Percentiles rank a stretch among this genome's conserved stretches.
Conservation (phyloP, 352 stramenopile genomes). For the Peronospora tabacina region DNA sequence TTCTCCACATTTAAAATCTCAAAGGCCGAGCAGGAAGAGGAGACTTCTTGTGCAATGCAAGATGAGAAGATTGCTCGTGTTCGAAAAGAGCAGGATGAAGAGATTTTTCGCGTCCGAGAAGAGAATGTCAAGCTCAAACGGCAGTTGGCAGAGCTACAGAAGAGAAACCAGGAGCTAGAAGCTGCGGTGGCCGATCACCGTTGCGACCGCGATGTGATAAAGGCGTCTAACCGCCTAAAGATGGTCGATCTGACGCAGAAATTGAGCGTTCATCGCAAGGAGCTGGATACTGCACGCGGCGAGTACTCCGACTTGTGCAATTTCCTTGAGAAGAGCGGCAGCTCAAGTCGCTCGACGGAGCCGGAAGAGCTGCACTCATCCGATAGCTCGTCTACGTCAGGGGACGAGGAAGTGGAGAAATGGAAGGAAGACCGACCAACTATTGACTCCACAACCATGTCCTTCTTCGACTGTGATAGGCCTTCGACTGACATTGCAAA, state of each 20-base stretch:
- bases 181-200: slow-evolving; percentile 47
- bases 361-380: slow-evolving; percentile 39
- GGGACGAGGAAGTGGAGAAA: slow-evolving; percentile 24
- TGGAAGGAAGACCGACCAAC: slow-evolving; percentile 32
- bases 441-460: slow-evolving; percentile 19
- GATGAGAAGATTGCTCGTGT: slow-evolving; percentile 15
- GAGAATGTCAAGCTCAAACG: slow-evolving; percentile 51
- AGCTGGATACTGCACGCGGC: slow-evolving; percentile 31
- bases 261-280: slow-evolving; percentile 39
- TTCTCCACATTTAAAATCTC: slow-evolving; percentile 52
- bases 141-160: slow-evolving; percentile 52
- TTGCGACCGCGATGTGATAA: slow-evolving; percentile 45
- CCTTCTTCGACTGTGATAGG: slow-evolving; percentile 37
- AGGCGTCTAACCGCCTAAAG: slow-evolving; percentile 48
- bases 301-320: slow-evolving; percentile 47
- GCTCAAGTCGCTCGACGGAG: slow-evolving; percentile 38
- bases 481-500: slow-evolving; percentile 41
- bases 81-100: slow-evolving; percentile 22
- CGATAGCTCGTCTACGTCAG: slow-evolving; percentile 27
- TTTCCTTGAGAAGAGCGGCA: slow-evolving; percentile 42
- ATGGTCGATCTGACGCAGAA: slow-evolving; percentile 52
- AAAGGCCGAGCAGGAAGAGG: slow-evolving; percentile 23
- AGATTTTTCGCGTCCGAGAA: slow-evolving; percentile 35
- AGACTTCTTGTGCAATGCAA: slow-evolving; percentile 30
- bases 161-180: slow-evolving; percentile 53